Base-by-base conservation (phyloP, 257 asterid genomes). In the Jacaranda mimosifolia region DNA sequence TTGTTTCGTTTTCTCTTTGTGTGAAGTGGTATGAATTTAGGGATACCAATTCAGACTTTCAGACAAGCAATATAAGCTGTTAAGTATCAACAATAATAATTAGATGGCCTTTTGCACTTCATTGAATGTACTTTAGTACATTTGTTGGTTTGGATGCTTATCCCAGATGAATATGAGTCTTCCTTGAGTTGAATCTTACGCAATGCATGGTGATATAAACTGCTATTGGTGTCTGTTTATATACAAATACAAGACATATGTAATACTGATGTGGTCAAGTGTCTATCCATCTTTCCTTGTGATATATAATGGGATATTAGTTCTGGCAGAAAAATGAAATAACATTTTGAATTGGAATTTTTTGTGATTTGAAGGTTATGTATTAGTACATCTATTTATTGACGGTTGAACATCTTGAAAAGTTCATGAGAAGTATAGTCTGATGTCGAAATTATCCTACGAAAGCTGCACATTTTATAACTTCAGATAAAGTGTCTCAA, bases 271-370 rank as follows among this genome's bases (percentile, higher is more conserved):
- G 8, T 71, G 8, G 67, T 43, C 7, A 1, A 71, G 53, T 71
- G 55, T 48, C 11, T 58, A 42, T 17, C 7, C 48, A 8, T 55
- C 38, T 57, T 4, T 6, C 58, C 35, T 59, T 62, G 32, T 78
- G 58, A 63, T 78, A 38, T 49, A 38, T 18, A 39, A 12, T 18
- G 6, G 4, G 38, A 14, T 52, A 21, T 18, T n/a, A 48, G n/a
- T 78, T 55, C 48, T 56, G 32, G 17, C 3, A 53, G 21, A 58
- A 71, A 48, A 35, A 59, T 21, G 55, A 45, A 14, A 60, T 69
- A 42, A 21, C 15, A n/a, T 40, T 52, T 69, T 5, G 64, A 45
- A 17, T 59, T 32, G 39, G 48, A 48, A 70, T 48, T 38, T 38
- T 13, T 21, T n/a, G 36, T 45, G 49, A 17, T 53, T 35, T 56